A percentile compares a stretch with the other conserved stretches of the same genome.
Evolutionary conservation across 1,284 basidiomycete genomes (phyloP).

Genomic region (Cutaneotrichosporon sp.): DNA sequence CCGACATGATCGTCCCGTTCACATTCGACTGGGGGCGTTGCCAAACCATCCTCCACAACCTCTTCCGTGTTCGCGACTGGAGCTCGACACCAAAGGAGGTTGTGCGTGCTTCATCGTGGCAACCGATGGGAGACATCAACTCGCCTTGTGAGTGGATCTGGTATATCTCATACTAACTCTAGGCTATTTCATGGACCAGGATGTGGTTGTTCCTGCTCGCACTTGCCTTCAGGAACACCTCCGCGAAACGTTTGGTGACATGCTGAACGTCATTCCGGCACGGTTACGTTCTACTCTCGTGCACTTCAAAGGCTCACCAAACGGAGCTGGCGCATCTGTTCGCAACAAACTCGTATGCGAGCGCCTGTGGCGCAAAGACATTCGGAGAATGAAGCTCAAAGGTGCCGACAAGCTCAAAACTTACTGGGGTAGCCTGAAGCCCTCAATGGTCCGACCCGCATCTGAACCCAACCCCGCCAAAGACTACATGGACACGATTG

Average conservation of each 20-base stretch:
- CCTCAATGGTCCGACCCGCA: background rate
- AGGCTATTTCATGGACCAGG: conserved; percentile 36
- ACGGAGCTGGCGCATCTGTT: conserved; percentile 28
- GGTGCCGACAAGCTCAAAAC: conserved; percentile 28
- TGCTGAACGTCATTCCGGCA: conserved; percentile 26
- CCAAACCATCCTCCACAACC: conserved; percentile 26
- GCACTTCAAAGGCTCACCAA: conserved; percentile 35
- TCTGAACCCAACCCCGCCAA: conserved; percentile 7
- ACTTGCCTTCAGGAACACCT: conserved; percentile 36
- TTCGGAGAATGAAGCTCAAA: conserved; percentile 17
- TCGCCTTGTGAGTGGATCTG: conserved; percentile 19
- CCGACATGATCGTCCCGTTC: conserved; percentile 48
- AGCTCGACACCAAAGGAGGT: conserved; percentile 5
- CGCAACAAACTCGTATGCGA: conserved; percentile 33
- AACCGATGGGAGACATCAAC: conserved; percentile 40
- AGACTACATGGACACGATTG: conserved; percentile 44
- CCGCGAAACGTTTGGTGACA: conserved; percentile 26
- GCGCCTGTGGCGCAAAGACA: conserved; percentile 12
- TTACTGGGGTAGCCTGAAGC: conserved; percentile 19
- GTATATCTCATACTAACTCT: conserved; percentile 5
- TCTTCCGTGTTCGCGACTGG: conserved; percentile 24
- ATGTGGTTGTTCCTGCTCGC: conserved; percentile 39
- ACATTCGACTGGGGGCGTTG: conserved; percentile 51
- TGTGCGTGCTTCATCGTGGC: conserved; percentile 26
- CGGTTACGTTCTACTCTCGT: conserved; percentile 21